phyloP scores from a whole-genome alignment of 345 rosid genomes.

The Eucalyptus leucophloia region DNA sequence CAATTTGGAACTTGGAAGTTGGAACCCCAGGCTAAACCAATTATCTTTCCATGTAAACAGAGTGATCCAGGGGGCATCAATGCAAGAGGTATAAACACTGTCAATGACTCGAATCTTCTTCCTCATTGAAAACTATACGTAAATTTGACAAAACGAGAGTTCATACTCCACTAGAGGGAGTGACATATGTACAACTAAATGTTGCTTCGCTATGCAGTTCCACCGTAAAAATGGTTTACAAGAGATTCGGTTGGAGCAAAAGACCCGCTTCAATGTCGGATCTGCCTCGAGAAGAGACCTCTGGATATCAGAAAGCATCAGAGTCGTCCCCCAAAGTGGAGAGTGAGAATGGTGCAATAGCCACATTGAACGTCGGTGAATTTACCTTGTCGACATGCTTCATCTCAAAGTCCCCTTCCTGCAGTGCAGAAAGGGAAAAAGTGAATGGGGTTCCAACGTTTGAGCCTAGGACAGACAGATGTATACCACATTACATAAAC shows the following conservation, averaged over 20 bases:
- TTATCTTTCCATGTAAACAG: background rate
- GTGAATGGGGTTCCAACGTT: background rate
- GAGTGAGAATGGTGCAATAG: slow-evolving; percentile 59
- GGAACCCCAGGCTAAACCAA: background rate
- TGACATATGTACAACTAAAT: background rate
- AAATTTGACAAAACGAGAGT: background rate
- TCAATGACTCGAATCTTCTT: background rate
- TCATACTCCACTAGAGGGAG: background rate
- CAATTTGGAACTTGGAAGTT: background rate
- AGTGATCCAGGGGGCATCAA: background rate
- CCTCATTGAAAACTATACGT: background rate
- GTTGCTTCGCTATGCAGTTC: background rate
- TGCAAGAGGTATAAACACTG: background rate
- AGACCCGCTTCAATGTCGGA: background rate
- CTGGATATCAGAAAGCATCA: slow-evolving; percentile 6
- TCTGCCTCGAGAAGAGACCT: background rate
- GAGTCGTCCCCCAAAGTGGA: slow-evolving; percentile 40
- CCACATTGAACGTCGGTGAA: slow-evolving; percentile 46
- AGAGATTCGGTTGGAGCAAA: background rate
- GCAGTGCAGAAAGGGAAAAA: background rate
- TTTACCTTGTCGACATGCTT: slow-evolving; percentile 46
- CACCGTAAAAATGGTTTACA: background rate
- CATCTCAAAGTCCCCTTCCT: slow-evolving; percentile 87
- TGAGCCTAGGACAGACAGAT: background rate
- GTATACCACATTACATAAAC: background rate